Evolutionary conservation across 2,329 filamentous ascomycete species (phyloP).

Genomic region (Ramularia collo-cygni): DNA sequence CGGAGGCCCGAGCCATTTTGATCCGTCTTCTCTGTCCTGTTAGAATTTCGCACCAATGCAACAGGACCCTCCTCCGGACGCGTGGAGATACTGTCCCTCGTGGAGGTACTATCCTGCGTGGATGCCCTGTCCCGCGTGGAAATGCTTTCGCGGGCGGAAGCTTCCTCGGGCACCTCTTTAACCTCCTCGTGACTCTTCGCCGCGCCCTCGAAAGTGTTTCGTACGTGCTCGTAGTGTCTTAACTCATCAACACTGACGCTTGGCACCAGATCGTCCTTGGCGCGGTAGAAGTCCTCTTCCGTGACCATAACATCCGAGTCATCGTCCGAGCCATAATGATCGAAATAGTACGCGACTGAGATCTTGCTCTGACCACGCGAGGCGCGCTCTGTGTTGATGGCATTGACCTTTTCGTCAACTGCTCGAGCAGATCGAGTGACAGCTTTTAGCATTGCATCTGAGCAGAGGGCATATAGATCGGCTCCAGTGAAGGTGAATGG

Average conservation of each 20-base stretch:
- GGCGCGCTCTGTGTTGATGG: slow-evolving; percentile 50
- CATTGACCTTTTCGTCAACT: slow-evolving; percentile 76
- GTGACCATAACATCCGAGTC: slow-evolving; percentile 84
- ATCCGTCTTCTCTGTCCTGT: no score
- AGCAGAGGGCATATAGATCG: slow-evolving; percentile 94
- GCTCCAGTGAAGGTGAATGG: slow-evolving; percentile 97
- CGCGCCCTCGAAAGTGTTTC: slow-evolving; percentile 70
- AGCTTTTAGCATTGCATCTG: slow-evolving; percentile 97
- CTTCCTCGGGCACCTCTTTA: slow-evolving; percentile 21
- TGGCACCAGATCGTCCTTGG: slow-evolving; percentile 80
- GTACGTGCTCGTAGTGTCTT: slow-evolving; percentile 79
- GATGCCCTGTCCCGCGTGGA: no score
- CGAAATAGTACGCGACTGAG: slow-evolving; percentile 90
- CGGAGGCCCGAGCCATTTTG: slow-evolving; percentile 1
- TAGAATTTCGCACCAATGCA: neutral
- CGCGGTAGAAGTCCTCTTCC: slow-evolving; percentile 78
- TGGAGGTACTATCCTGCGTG: no score
- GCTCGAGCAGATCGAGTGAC: slow-evolving; percentile 81
- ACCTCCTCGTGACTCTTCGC: slow-evolving; percentile 41
- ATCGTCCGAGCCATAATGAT: slow-evolving; percentile 75
- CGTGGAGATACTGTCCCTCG: no score
- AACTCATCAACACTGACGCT: slow-evolving; percentile 90
- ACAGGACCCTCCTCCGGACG: slow-evolving; percentile 1
- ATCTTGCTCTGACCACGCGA: slow-evolving; percentile 38
- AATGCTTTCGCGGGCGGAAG: no score